Conservation (phyloP, 768 basidiomycete species). For the Clathrus columnatus region DNA sequence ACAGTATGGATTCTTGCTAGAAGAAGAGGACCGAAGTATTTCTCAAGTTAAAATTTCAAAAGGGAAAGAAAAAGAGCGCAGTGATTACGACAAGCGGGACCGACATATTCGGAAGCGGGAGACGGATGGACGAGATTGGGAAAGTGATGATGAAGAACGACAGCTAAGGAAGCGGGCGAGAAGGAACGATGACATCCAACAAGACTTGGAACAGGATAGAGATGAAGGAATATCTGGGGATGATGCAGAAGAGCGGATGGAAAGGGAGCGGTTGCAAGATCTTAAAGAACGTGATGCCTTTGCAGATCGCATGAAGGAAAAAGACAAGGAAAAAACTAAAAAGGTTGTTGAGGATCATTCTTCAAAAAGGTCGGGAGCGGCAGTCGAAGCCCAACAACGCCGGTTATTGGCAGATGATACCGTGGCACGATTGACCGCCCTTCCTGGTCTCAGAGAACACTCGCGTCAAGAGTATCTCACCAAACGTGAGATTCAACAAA, state of each 20-base stretch:
- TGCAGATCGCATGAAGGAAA: conserved; percentile 74
- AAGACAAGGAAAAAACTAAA: conserved; percentile 80
- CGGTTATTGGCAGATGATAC: conserved; percentile 75
- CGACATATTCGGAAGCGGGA: conserved; percentile 73
- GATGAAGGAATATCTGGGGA: conserved; percentile 40
- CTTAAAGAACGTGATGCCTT: conserved; percentile 87
- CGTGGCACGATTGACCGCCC: conserved; percentile 37
- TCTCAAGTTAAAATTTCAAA: conserved; percentile 30
- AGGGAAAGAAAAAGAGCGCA: conserved; percentile 27
- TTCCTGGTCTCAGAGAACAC: conserved; percentile 73
- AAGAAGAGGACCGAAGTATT: conserved; percentile 49
- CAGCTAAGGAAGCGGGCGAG: conserved; percentile 44
- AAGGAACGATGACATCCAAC: conserved; percentile 33
- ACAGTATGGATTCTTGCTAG: conserved; percentile 75
- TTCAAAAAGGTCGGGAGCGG: conserved; percentile 58
- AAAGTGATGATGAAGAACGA: conserved; percentile 82
- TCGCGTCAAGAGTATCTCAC: conserved; percentile 94
- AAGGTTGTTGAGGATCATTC: conserved; percentile 89
- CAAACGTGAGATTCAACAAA: conserved; percentile 92
- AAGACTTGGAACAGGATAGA: conserved; percentile 25
- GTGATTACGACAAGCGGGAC: conserved; percentile 28
- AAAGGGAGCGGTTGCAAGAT: conserved; percentile 72
- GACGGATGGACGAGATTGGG: conserved; percentile 76
- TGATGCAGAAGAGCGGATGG: conserved; percentile 62
- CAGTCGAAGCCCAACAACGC: conserved; percentile 75